A percentile compares a stretch with the other conserved stretches of the same genome.
phyloP scores from a whole-genome alignment of 192 early-diverging fungal genomes.

The Coemansia sp. region DNA sequence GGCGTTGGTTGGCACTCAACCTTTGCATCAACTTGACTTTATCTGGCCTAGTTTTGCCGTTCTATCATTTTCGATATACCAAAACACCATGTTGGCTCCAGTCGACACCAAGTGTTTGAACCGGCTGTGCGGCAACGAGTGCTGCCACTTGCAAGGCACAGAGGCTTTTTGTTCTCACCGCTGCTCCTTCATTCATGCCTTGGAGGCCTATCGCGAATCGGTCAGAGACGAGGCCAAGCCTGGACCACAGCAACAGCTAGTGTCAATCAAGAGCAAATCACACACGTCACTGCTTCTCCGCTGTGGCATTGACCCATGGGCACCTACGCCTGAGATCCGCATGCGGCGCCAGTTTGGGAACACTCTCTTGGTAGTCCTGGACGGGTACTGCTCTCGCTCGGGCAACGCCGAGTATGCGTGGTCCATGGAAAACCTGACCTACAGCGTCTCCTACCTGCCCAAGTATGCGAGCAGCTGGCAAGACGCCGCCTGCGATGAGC shows the following conservation, averaged over 20 bases:
- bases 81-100: background rate
- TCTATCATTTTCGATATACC: background rate
- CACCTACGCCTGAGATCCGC: conserved; percentile 8
- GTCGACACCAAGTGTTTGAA: background rate
- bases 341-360: conserved; percentile 14
- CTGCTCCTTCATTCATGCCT: conserved; percentile 13
- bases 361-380: conserved; percentile 7
- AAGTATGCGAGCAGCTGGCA: conserved; percentile 12
- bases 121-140: background rate
- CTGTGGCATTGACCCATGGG: conserved; percentile 32
- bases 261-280: background rate
- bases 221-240: background rate
- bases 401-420: conserved; percentile 12
- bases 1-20: background rate
- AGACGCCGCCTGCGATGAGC: background rate
- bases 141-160: background rate
- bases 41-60: background rate
- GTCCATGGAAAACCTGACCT: conserved; percentile 23
- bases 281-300: conserved; percentile 25
- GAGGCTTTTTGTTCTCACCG: conserved; percentile 16
- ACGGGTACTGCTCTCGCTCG: conserved; percentile 6
- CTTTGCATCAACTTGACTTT: background rate
- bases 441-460: conserved; percentile 15
- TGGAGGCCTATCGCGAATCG: conserved; percentile 8
- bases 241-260: background rate